These are phyloP conservation scores for Deuterostichococcus epilithicus DNA, from an alignment of 139 green algal genomes.

Conservation along the genomic window DNA sequence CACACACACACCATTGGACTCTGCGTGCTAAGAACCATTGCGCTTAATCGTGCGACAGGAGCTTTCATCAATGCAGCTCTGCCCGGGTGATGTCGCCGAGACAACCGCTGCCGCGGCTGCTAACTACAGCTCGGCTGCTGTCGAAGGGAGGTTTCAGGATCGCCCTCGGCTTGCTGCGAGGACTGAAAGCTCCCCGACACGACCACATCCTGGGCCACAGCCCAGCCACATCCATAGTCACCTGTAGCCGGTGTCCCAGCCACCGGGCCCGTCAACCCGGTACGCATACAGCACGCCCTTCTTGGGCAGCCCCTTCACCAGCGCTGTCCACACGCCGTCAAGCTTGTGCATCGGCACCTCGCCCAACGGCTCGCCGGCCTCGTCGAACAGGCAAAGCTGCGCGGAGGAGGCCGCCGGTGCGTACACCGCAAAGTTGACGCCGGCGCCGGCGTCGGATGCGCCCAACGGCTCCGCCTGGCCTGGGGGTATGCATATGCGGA, in stretches of 20 bases:
- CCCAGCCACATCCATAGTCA: constrained; percentile 30
- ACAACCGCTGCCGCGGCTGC: no score
- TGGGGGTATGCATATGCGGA: background rate
- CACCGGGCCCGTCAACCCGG: constrained; percentile 63
- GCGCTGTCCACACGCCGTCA: constrained; percentile 72
- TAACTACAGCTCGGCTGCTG: no score
- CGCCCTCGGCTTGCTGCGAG: no score
- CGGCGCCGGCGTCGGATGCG: constrained; percentile 38
- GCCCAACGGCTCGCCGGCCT: constrained; percentile 19
- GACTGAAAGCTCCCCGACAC: no score
- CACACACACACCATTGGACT: background rate
- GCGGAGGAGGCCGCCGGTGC: constrained; percentile 57
- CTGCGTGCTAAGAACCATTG: background rate
- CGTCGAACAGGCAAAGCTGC: constrained; percentile 60
- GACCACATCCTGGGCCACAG: no score
- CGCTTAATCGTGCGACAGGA: no score
- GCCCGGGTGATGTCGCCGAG: no score
- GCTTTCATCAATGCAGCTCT: no score
- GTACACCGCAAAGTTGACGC: constrained; percentile 84
- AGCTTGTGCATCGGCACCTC: constrained; percentile 45
- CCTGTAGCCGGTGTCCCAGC: constrained; percentile 72
- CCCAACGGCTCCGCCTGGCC: constrained; percentile 58
- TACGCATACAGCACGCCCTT: constrained; percentile 71
- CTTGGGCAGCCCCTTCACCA: constrained; percentile 56
- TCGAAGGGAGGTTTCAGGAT: no score